Conservation (phyloP, 306 rosid species). For the Lathyrus sativus region DNA sequence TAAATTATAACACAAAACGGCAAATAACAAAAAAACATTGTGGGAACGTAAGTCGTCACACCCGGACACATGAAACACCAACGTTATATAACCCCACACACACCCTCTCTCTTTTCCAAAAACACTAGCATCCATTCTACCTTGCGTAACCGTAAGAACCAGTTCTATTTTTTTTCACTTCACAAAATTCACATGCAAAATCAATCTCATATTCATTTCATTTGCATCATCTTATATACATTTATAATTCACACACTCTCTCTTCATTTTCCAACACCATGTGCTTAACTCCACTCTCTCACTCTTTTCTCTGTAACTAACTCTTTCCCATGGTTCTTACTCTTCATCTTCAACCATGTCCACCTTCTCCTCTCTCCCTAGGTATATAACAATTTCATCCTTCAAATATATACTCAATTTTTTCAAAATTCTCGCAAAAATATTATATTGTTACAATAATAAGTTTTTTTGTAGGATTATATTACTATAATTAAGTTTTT, state of each 20-base stretch:
- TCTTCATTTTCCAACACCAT: constrained; percentile 16
- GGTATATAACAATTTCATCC: constrained; percentile 38
- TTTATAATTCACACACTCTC: not conserved
- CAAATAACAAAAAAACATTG: constrained; percentile 3
- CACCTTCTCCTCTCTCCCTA: constrained; percentile 58
- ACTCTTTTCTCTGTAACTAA: not conserved
- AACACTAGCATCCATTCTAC: constrained; percentile 13
- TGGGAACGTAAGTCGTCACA: constrained; percentile 4
- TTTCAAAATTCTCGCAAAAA: no score
- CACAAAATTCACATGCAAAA: constrained; percentile 32
- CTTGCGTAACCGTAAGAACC: constrained; percentile 45
- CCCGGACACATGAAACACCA: not conserved
- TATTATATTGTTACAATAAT: no score
- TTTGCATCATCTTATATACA: constrained; percentile 5
- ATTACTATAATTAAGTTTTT: no score
- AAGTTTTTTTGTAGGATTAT: no score
- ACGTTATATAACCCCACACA: constrained; percentile 34
- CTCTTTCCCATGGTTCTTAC: constrained; percentile 54
- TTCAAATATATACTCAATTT: no score
- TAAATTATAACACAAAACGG: constrained; percentile 16
- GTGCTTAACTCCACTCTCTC: constrained; percentile 24
- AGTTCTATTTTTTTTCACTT: constrained; percentile 1
- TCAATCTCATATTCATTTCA: constrained; percentile 13
- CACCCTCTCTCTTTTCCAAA: not conserved
- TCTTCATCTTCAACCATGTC: constrained; percentile 63